A percentile compares a stretch with the other conserved stretches of the same genome.
These are phyloP conservation scores for Leucoagaricus sp. DNA, from an alignment of 1,284 basidiomycete species.

Conservation along the genomic window DNA sequence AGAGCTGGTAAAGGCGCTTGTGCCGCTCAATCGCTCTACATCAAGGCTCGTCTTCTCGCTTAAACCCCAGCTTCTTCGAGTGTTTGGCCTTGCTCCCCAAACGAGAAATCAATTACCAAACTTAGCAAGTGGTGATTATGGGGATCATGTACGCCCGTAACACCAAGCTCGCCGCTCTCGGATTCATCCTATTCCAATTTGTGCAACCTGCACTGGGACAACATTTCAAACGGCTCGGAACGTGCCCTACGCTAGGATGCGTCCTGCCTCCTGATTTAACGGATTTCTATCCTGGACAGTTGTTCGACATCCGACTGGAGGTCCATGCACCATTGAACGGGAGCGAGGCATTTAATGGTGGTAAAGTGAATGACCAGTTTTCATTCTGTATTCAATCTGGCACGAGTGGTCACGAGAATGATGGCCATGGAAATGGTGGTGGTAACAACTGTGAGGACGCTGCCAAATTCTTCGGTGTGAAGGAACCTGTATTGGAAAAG, in stretches of 20 bases:
- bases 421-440: not conserved
- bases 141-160: not conserved
- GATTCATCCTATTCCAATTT: constrained; percentile 11
- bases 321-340: constrained; percentile 44
- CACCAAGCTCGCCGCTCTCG: not conserved
- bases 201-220: constrained; percentile 20
- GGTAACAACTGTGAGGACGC: constrained; percentile 29
- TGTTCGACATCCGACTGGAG: constrained; percentile 43
- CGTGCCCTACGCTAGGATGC: constrained; percentile 41
- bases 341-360: constrained; percentile 34
- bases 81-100: not conserved
- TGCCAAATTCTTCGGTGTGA: constrained; percentile 34
- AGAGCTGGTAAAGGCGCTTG: no score
- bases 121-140: not conserved
- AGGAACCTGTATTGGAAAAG: constrained; percentile 37
- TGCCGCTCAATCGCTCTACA: no score
- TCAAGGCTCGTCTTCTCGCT: no score
- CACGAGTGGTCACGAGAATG: not conserved
- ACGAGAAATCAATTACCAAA: not conserved
- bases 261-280: constrained; percentile 44
- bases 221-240: constrained; percentile 41
- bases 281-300: constrained; percentile 41
- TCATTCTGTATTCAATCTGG: constrained; percentile 35
- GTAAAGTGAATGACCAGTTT: constrained; percentile 39
- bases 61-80: no score